Base-by-base conservation (phyloP, 2,329 filamentous ascomycete species). In the Fusarium tanahbumbuense region DNA sequence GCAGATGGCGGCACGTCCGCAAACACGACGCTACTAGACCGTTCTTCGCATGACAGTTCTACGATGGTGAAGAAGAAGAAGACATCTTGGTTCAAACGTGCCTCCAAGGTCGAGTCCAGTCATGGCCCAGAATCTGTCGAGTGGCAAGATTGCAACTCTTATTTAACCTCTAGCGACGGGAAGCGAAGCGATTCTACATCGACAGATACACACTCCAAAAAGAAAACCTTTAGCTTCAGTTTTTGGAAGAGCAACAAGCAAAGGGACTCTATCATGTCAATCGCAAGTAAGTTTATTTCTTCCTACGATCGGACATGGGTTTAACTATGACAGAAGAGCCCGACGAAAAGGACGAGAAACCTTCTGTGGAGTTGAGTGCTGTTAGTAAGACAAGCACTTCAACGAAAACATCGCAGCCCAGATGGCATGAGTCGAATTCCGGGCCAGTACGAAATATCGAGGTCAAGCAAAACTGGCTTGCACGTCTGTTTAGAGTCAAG, bases 401-500 rank as follows among this genome's bases (percentile, higher is more conserved):
- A 41, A 46, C 44, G 20, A 73, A 69, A 42, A 23, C 48, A 11
- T 41, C 45, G 45, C 70, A 74, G 28, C 65, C 73, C 52, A 76
- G 71, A 42, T 76, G 80, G 65, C 75, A 78, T 22, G 79, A 79
- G 28, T 80, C 79, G 32, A 78, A 79, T 30, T 78, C 78, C 63
- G 78, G 79, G 20, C 73, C 75, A 30, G 81, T 81, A 67, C 85
- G 86, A 60, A 86, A 85, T 79, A 92, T 87, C 75, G 89, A 89
- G 67, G 86, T 89, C 30, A 91, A 89, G 76, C 90, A 93, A 76
- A 97, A 92, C 73, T 98, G 95, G 94, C 87, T 98, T 56, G 91
- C 93, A 30, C 92, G 93, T 18, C 88, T 98, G 47, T 93, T 98
- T 82, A 89, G 93, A 58, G 91, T 98, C 76, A 97, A 96, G 78